phyloP scores from a whole-genome alignment of 129 eudicot species.

The Lactuca sativa region DNA sequence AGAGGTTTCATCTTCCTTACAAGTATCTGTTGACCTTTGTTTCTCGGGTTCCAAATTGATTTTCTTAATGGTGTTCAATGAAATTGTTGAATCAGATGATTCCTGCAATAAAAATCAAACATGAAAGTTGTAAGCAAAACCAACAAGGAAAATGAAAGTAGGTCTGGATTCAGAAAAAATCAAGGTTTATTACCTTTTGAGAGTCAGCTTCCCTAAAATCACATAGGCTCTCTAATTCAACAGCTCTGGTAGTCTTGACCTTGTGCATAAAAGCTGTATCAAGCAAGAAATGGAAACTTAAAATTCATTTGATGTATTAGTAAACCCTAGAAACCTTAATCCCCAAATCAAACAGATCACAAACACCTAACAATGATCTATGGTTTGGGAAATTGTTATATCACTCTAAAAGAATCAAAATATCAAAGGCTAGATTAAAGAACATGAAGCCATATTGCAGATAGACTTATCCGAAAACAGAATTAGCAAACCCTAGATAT shows the following conservation, averaged over 20 bases:
- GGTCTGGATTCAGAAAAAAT: not conserved
- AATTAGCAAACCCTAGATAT: conserved; percentile 3
- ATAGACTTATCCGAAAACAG: not conserved
- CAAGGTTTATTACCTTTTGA: conserved; percentile 36
- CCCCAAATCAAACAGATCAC: not conserved
- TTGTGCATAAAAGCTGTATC: conserved; percentile 74
- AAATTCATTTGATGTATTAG: no score
- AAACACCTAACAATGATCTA: not conserved
- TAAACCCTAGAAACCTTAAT: conserved; percentile 8
- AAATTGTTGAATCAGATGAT: conserved; percentile 31
- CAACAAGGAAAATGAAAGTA: not conserved
- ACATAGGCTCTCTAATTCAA: conserved; percentile 63
- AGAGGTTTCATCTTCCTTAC: not conserved
- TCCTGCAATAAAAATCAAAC: conserved; percentile 35
- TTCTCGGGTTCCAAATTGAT: conserved; percentile 29
- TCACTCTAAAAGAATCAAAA: not conserved
- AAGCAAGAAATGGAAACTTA: conserved; percentile 8
- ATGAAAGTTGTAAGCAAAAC: not conserved
- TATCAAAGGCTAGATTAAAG: not conserved
- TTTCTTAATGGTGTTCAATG: conserved; percentile 27
- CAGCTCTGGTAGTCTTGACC: conserved; percentile 66
- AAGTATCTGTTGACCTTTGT: conserved; percentile 40
- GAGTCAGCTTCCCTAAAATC: conserved; percentile 55
- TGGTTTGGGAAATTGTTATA: not conserved
- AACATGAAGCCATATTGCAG: not conserved